Evolutionary conservation across 805 yeast species (phyloP).

Genomic region (Candida dendrica): DNA sequence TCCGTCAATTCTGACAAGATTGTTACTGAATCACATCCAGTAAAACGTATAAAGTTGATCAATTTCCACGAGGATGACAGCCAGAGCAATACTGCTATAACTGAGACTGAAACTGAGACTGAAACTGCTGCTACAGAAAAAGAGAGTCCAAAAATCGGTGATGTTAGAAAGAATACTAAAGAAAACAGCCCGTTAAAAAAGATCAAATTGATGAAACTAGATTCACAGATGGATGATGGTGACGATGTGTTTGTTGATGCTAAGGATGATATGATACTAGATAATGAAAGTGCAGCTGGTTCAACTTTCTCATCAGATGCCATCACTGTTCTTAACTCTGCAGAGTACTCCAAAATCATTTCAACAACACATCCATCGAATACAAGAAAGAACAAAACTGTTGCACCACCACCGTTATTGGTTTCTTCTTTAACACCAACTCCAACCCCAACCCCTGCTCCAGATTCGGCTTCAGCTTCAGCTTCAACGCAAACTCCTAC

Average conservation of each 20-base stretch:
- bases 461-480: background rate
- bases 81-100: no score
- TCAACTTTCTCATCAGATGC: background rate
- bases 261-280: background rate
- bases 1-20: conserved; percentile 6
- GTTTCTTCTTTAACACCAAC: no score
- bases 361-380: no score
- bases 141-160: background rate
- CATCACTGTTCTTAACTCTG: background rate
- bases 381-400: no score
- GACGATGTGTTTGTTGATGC: conserved; percentile 16
- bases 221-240: conserved; percentile 31
- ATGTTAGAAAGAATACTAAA: background rate
- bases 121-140: background rate
- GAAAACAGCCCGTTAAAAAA: background rate
- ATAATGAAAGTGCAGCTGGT: background rate
- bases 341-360: background rate
- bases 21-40: conserved; percentile 2
- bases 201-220: background rate
- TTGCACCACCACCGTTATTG: background rate
- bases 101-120: background rate
- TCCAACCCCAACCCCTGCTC: no score
- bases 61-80: background rate
- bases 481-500: background rate
- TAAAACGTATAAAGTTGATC: background rate